phyloP scores from a whole-genome alignment of 164 flowering plant species.

The Vitis riparia region DNA sequence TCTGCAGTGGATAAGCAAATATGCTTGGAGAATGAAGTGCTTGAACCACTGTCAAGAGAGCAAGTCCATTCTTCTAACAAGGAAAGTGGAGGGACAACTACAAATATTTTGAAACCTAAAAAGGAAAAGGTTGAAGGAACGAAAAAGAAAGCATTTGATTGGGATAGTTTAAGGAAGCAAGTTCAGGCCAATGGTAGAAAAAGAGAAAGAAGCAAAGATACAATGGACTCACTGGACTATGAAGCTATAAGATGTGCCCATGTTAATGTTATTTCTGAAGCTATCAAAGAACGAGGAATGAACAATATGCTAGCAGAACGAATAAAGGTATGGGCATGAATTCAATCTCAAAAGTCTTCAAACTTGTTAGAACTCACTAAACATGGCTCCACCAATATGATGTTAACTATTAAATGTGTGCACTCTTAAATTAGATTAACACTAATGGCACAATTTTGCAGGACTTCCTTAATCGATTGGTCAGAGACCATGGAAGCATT shows the following conservation, averaged over 20 bases:
- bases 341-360: background rate
- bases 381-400: background rate
- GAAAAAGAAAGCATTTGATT: slow-evolving; percentile 47
- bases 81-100: slow-evolving; percentile 9
- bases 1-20: slow-evolving; percentile 4
- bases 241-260: slow-evolving; percentile 74
- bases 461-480: slow-evolving; percentile 49
- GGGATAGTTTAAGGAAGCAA: slow-evolving; percentile 71
- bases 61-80: slow-evolving; percentile 20
- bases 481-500: slow-evolving; percentile 46
- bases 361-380: background rate
- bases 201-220: slow-evolving; percentile 46
- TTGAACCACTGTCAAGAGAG: slow-evolving; percentile 13
- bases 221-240: slow-evolving; percentile 80
- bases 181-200: slow-evolving; percentile 26
- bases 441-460: slow-evolving; percentile 17
- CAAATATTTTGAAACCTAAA: slow-evolving; percentile 25
- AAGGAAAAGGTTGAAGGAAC: slow-evolving; percentile 32
- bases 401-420: background rate
- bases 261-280: slow-evolving; percentile 57
- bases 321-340: slow-evolving; percentile 54
- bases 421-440: slow-evolving; percentile 1
- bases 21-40: slow-evolving; percentile 7
- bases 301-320: slow-evolving; percentile 87
- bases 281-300: slow-evolving; percentile 87